Base-by-base conservation (phyloP, 129 eudicot genomes). In the Flaveria bidentis region DNA sequence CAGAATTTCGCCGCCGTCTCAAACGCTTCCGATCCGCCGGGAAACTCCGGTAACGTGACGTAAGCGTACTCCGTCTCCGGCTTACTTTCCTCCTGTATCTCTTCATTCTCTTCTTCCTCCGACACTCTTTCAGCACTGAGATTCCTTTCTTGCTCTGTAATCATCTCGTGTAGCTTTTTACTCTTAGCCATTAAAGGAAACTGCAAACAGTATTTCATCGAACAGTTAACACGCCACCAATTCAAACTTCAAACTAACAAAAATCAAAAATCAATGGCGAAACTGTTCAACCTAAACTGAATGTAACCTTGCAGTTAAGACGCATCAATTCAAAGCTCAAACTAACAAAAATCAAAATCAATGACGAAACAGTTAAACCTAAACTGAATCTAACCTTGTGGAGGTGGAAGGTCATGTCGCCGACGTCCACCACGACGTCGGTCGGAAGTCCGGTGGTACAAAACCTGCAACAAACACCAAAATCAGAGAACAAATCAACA, bases 381-480 rank as follows among this genome's bases (percentile, higher is more conserved):
- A 60, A 51, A 17, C 22, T 53, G 49, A 82, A 85, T 17, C 57
- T 36, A 36, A 90, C 98, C 96, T 94, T 94, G 81, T 94, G 99
- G 64, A 94, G 99, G 85, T 94, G 99, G 62, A 91, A 91, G 67
- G 87, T 68, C 97, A 94, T 88, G 72, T 87, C 96, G 45, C 86
- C 96, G 51, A 91, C 97, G 51, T 95, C 99, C 46, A 95, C 76
- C 16, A 84, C 82, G 44, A 95, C 85, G 76, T 95, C 99, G 80
- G 97, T 95, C 0, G 99, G 96, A 22, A 95, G 51, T 23, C 99
- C 99, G 16, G 89, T 95, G 81, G 96, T 89, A 70, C 99, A 95
- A 62, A 95, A 95, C 99, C 97, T 91, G 83, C 53, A 83, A 15
- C 64, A 26, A 46, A n/a, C n/a, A 25, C 46, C 62, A 67, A 52